Base-by-base conservation (phyloP, 441 rosid genomes). In the Jatropha podagrica region DNA sequence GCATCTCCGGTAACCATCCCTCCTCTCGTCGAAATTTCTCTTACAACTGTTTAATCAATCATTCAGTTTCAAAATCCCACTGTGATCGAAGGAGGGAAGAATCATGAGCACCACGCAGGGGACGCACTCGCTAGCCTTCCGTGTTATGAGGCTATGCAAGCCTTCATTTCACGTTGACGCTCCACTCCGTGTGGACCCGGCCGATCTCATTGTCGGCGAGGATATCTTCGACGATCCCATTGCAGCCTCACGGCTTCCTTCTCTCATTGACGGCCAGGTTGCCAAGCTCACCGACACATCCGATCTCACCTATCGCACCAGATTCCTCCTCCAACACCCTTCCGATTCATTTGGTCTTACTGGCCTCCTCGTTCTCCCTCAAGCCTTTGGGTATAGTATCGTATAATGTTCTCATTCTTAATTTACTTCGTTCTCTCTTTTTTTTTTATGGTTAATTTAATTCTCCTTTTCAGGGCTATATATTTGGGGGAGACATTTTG, bases 311-410 rank as follows among this genome's bases (percentile, higher is more conserved):
- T 96, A 86, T 88, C 87, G 95, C 79, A 72, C 78, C 75, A 72
- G 97, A 79, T 91, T 88, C 86, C 89, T 90, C 82, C 89, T 89
- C 76, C 86, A 80, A 73, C 85, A 88, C 64, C 86, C 90, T 38
- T 85, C 90, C 72, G 97, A 94, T 77, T 86, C 98, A 74, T 86
- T 90, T 76, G 98, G 96, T 70, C 96, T 92, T 81, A 86, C 97
- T 49, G 97, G 97, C 76, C 95, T 94, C 77, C 99, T 92, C 81
- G 90, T 96, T 79, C 99, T 96, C 74, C 98, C 99, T 13, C 97
- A 92, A 84, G 84, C 98, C 75, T 92, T 96, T 86, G 97, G 96
- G 93, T 88, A 48, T 37, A 49, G 20, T 20, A n/a, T 46, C 15
- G 40, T 60, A 51, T 73, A 52, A 41, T 60, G 26, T 20, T n/a